Conservation (phyloP, 1,284 basidiomycete species). For the Marasmius oreades region DNA sequence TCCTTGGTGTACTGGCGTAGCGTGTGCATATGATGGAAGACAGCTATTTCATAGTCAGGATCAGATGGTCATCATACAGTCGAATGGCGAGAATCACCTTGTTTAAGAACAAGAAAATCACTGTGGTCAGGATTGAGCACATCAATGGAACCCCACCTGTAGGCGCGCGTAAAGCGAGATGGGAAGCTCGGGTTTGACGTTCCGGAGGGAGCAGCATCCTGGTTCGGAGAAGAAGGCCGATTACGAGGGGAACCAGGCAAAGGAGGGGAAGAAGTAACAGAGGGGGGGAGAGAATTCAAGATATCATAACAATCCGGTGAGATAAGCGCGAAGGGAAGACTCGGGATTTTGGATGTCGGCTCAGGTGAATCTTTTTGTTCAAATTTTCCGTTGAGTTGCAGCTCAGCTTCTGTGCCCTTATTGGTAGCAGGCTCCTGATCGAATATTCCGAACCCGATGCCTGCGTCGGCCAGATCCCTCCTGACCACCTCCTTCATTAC, state of each 20-base stretch:
- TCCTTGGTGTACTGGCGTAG: slow-evolving; percentile 79
- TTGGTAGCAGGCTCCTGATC: slow-evolving; percentile 56
- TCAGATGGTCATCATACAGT: no score
- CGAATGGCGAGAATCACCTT: neutral
- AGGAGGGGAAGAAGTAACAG: slow-evolving; percentile 51
- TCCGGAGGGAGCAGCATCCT: slow-evolving; percentile 41
- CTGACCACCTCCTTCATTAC: slow-evolving; percentile 75
- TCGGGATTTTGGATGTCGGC: slow-evolving; percentile 17
- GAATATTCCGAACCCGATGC: slow-evolving; percentile 83
- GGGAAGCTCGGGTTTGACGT: slow-evolving; percentile 43
- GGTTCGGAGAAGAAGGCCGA: slow-evolving; percentile 48
- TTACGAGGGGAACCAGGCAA: slow-evolving; percentile 45
- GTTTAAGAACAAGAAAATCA: slow-evolving; percentile 63
- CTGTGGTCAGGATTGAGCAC: slow-evolving; percentile 73
- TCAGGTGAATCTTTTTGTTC: neutral
- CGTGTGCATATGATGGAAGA: slow-evolving; percentile 83
- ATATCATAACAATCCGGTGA: slow-evolving; percentile 1
- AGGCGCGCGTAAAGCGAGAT: slow-evolving; percentile 55
- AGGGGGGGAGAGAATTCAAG: slow-evolving; percentile 43
- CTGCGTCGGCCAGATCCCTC: slow-evolving; percentile 71
- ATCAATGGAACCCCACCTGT: slow-evolving; percentile 78
- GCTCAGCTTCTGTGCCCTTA: slow-evolving; percentile 14
- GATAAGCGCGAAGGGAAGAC: slow-evolving; percentile 1
- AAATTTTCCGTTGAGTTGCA: neutral
- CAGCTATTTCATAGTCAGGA: slow-evolving; percentile 44